Evolutionary conservation across 129 eudicot genomes (phyloP).

Genomic region (Flaveria ramosissima): DNA sequence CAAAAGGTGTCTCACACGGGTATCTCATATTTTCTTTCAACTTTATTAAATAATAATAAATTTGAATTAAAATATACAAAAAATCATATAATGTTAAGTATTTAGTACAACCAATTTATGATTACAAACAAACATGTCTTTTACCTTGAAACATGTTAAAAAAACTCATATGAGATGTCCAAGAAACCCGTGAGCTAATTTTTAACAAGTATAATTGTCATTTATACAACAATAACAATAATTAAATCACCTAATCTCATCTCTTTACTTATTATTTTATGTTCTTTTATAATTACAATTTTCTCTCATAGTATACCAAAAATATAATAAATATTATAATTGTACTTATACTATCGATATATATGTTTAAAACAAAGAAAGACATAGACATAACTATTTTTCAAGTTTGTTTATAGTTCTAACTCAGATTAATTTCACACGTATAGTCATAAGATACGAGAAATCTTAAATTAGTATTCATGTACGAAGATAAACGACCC

Average conservation of each 20-base stretch:
- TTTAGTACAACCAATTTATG: neutral
- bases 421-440: neutral
- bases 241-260: neutral
- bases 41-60: neutral
- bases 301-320: neutral
- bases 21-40: constrained; percentile 18
- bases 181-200: constrained; percentile 1
- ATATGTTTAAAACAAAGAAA: neutral
- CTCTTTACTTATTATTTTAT: neutral
- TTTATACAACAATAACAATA: neutral
- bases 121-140: constrained; percentile 5
- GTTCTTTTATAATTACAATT: neutral
- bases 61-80: neutral
- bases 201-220: neutral
- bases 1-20: constrained; percentile 6
- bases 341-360: neutral
- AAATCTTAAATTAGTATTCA: neutral
- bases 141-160: neutral
- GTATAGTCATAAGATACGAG: neutral
- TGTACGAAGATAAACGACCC: neutral
- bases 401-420: neutral
- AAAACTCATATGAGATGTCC: constrained; percentile 4
- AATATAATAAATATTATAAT: neutral
- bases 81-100: neutral
- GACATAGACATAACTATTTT: neutral